These are phyloP conservation scores for Chaetomium cochliodes DNA, from an alignment of 495 filamentous ascomycete species.

Conservation along the genomic window DNA sequence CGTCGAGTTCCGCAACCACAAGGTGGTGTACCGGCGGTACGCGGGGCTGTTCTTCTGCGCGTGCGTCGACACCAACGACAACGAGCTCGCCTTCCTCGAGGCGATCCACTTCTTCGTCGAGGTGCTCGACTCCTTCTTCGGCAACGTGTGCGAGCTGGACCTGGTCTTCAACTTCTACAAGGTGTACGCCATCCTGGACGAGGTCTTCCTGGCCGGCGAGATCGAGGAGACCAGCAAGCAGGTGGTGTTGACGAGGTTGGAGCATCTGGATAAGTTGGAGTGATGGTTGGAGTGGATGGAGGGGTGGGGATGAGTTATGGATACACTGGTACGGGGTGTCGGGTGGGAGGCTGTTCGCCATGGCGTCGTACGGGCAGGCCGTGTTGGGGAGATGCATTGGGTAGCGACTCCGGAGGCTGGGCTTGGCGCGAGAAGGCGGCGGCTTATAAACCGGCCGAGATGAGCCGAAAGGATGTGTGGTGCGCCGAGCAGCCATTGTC, in stretches of 20 bases:
- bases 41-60: constrained; percentile 98
- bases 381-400: too few species aligned
- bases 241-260: constrained; percentile 89
- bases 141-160: constrained; percentile 98
- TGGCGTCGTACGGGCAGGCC: too few species aligned
- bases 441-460: too few species aligned
- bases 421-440: too few species aligned
- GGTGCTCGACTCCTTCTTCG: constrained; percentile 96
- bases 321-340: too few species aligned
- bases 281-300: constrained; percentile 39
- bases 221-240: constrained; percentile 99
- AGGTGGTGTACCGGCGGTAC: constrained; percentile 95
- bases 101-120: constrained; percentile 99
- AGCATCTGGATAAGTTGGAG: constrained; percentile 95
- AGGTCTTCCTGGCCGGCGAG: constrained; percentile 91
- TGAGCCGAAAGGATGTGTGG: too few species aligned
- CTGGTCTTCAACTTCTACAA: constrained; percentile 99
- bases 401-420: too few species aligned
- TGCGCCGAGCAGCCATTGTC: neutral
- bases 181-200: constrained; percentile 97
- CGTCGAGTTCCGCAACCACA: constrained; percentile 89
- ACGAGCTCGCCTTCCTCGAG: constrained; percentile 94
- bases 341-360: too few species aligned
- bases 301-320: too few species aligned
- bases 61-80: constrained; percentile 98